These are phyloP conservation scores for Urochloa ruziziensis DNA, from an alignment of 176 grass and related monocot genomes.

Conservation along the genomic window DNA sequence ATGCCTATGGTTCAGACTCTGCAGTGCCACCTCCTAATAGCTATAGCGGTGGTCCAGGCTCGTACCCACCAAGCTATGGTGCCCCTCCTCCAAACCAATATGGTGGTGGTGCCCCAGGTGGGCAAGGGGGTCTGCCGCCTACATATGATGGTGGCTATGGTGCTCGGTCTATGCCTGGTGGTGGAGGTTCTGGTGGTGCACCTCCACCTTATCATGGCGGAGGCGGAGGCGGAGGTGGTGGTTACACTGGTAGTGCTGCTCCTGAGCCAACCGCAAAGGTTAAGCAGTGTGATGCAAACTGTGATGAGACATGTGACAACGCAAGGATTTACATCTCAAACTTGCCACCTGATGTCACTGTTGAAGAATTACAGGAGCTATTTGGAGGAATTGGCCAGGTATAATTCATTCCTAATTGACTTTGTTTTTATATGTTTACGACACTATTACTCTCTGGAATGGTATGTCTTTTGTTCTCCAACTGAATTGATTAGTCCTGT, in stretches of 20 bases:
- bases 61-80: slow-evolving; percentile 77
- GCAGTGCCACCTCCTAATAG: slow-evolving; percentile 69
- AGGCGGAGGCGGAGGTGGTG: slow-evolving; percentile 5
- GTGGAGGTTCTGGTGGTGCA: slow-evolving; percentile 49
- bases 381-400: slow-evolving; percentile 98
- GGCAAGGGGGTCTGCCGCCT: slow-evolving; percentile 50
- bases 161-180: slow-evolving; percentile 39
- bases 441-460: background rate
- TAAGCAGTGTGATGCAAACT: slow-evolving; percentile 96
- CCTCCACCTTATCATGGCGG: slow-evolving; percentile 42
- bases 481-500: slow-evolving; percentile 2
- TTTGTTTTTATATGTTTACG: background rate
- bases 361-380: slow-evolving; percentile 90
- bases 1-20: slow-evolving; percentile 58
- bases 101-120: slow-evolving; percentile 38
- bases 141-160: slow-evolving; percentile 74
- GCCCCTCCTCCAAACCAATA: slow-evolving; percentile 63
- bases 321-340: slow-evolving; percentile 99
- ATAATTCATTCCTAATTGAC: background rate
- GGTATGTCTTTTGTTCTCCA: background rate
- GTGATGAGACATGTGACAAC: slow-evolving; percentile 87
- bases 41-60: slow-evolving; percentile 66
- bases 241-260: slow-evolving; percentile 40
- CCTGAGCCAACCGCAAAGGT: slow-evolving; percentile 46
- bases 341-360: slow-evolving; percentile 86